Base-by-base conservation (phyloP, 805 yeast genomes). In the Saccharomyces paradoxus region DNA sequence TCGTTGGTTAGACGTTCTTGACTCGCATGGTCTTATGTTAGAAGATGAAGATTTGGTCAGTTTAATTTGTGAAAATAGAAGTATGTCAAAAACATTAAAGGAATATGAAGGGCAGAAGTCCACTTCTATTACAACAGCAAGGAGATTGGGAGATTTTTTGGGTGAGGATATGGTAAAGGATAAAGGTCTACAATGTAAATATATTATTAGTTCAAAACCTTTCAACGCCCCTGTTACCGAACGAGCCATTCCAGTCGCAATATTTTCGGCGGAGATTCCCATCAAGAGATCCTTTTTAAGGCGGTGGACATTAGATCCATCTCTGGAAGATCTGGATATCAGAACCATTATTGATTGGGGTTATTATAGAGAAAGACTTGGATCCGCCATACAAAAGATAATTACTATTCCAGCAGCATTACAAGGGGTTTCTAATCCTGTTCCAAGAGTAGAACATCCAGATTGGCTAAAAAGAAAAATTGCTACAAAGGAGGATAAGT, bases 161-260 rank as follows among this genome's bases (percentile, higher is more conserved):
- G 99, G 99, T 13, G 90, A 86, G 58, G 96, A 90, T 61, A 92
- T 92, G 96, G 95, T 90, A 2, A 91, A 89, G 63, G 98, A 90
- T 70, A 90, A 91, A 56, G 98, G 99, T 58, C 79, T 94, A 56
- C 96, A 96, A 5, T 92, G 97, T 72, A 90, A 89, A 69, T 94
- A 89, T 72, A 85, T 94, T 69, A 91, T 94, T 59, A 84, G 97
- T 57, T 81, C 82, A 50, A 82, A 81, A 59, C 99, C 99, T 1
- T 63, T 78, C 22, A 86, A 85, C 47, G 86, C 96, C 1, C 96
- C 99, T 0, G 91, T 91, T 30, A 89, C 99, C 0, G 98, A 92
- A 65, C 79, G 99, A 60, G 99, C 99, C 0, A 78, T 94, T 48
- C 99, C 99, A 0, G 96, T 95, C 5, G 94, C 97, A 0, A 90